These are phyloP conservation scores for Nicotiana undulata DNA, from an alignment of 257 asterid species.

Conservation along the genomic window DNA sequence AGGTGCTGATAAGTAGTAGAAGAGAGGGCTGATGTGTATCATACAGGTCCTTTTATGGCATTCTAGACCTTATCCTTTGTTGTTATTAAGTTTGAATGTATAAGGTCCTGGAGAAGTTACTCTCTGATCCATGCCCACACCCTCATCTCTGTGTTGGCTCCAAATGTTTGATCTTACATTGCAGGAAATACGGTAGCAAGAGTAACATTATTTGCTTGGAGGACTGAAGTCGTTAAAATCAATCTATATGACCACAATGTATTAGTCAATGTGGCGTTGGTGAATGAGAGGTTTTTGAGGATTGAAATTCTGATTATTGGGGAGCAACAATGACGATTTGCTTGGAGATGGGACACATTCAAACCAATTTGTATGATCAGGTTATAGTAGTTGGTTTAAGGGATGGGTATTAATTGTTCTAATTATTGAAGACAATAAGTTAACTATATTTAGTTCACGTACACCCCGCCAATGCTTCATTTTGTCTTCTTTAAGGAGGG, in stretches of 20 bases:
- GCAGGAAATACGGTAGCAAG: neutral
- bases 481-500: neutral
- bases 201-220: neutral
- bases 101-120: neutral
- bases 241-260: neutral
- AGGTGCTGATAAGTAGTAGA: slow-evolving; percentile 41
- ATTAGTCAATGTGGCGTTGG: neutral
- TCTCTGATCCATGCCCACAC: neutral
- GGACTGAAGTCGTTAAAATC: neutral
- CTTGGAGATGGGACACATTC: neutral
- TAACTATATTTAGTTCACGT: neutral
- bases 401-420: neutral
- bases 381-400: neutral
- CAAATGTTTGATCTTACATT: neutral
- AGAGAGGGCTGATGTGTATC: slow-evolving; percentile 37
- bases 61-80: slow-evolving; percentile 10
- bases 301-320: neutral
- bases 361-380: neutral
- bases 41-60: slow-evolving; percentile 18
- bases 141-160: neutral
- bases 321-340: neutral
- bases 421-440: neutral
- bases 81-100: neutral
- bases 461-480: neutral
- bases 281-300: neutral